Percentiles rank a stretch among this genome's conserved stretches.
Evolutionary conservation across 768 basidiomycete species (phyloP).

Genomic region (Harrya chromipes): DNA sequence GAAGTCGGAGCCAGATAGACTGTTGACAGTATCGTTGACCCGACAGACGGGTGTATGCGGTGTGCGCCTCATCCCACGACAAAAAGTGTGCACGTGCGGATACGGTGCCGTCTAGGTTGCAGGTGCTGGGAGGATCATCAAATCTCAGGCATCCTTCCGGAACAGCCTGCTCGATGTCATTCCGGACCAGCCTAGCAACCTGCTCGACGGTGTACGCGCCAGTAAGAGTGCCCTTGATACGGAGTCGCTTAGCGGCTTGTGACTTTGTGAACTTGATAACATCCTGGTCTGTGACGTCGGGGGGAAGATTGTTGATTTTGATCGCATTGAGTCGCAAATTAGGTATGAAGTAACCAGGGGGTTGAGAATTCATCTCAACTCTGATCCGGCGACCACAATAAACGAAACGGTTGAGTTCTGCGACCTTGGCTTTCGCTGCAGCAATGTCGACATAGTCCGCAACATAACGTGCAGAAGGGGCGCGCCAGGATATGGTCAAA

Average conservation of each 20-base stretch:
- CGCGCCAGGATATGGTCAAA: conserved; percentile 46
- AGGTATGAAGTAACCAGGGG: conserved; percentile 23
- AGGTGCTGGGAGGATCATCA: conserved; percentile 12
- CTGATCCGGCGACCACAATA: conserved; percentile 34
- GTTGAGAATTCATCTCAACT: conserved; percentile 39
- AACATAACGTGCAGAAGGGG: conserved; percentile 40
- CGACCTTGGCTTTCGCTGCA: conserved; percentile 5
- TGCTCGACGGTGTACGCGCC: conserved; percentile 15
- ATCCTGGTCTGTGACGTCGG: conserved; percentile 12
- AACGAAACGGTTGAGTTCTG: too few species aligned
- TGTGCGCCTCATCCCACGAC: conserved; percentile 42
- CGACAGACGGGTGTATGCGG: conserved; percentile 34
- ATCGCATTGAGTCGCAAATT: conserved; percentile 33
- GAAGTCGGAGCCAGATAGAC: conserved; percentile 36
- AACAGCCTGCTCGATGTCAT: conserved; percentile 13
- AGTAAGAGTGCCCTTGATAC: too few species aligned
- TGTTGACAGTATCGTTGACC: conserved; percentile 30
- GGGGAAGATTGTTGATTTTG: conserved; percentile 39
- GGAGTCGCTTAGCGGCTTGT: conserved; percentile 14
- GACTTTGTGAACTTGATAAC: conserved; percentile 30
- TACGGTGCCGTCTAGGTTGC: conserved; percentile 25
- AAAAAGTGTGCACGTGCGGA: conserved; percentile 41
- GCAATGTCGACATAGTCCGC: conserved; percentile 35
- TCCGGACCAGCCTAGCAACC: conserved; percentile 15
- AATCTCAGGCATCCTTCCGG: conserved; percentile 14